These are phyloP conservation scores for Phytopythium cucurbitacearum DNA, from an alignment of 352 stramenopile species.

Conservation along the genomic window DNA sequence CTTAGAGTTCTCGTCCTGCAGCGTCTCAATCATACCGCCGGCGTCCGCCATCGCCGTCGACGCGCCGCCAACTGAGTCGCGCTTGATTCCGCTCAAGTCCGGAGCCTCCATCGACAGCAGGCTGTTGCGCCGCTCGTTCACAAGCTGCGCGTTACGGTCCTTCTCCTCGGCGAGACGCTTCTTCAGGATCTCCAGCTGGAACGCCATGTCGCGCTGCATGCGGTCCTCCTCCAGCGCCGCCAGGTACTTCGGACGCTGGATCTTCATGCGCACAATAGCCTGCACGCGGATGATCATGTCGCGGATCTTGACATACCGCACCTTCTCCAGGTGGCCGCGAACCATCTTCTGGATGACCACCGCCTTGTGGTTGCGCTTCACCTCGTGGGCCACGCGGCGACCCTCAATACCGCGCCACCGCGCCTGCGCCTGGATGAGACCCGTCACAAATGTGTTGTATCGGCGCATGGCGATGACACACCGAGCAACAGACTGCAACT, in stretches of 20 bases:
- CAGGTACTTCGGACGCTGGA: slow-evolving; percentile 74
- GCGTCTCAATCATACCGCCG: slow-evolving; percentile 79
- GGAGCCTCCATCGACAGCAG: slow-evolving; percentile 27
- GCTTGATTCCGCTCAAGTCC: slow-evolving; percentile 6
- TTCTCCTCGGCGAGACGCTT: slow-evolving; percentile 77
- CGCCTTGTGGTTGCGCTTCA: slow-evolving; percentile 80
- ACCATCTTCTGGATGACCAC: slow-evolving; percentile 83
- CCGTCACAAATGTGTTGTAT: slow-evolving; percentile 80
- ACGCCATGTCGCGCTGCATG: slow-evolving; percentile 82
- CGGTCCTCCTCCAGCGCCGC: slow-evolving; percentile 75
- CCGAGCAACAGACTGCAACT: slow-evolving; percentile 78
- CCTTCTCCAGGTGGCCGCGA: slow-evolving; percentile 63
- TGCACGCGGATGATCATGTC: slow-evolving; percentile 75
- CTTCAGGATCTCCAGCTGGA: slow-evolving; percentile 78
- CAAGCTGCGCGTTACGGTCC: slow-evolving; percentile 61
- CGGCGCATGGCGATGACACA: slow-evolving; percentile 80
- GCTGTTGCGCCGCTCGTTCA: slow-evolving; percentile 50
- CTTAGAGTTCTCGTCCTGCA: slow-evolving; percentile 77
- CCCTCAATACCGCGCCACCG: slow-evolving; percentile 68
- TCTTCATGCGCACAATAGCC: slow-evolving; percentile 76
- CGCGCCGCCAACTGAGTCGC: slow-evolving; percentile 26
- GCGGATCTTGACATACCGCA: slow-evolving; percentile 61
- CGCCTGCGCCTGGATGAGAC: slow-evolving; percentile 55
- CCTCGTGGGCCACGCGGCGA: slow-evolving; percentile 55
- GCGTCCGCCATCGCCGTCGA: slow-evolving; percentile 75